phyloP scores from a whole-genome alignment of 768 basidiomycete genomes.

The Mycena amicta region DNA sequence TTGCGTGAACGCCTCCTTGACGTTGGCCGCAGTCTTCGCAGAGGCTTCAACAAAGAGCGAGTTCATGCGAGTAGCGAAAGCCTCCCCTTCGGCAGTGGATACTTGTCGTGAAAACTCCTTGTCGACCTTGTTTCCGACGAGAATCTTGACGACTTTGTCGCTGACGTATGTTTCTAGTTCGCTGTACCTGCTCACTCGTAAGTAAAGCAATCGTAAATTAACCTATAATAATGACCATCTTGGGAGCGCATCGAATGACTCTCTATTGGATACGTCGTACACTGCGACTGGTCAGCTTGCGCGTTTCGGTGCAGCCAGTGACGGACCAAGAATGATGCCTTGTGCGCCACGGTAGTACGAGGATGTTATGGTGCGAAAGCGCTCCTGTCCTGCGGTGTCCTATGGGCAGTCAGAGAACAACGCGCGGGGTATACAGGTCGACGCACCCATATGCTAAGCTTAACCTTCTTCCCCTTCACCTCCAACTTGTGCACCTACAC shows the following conservation, averaged over 20 bases:
- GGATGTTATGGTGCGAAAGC: constrained; percentile 93
- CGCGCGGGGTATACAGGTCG: neutral
- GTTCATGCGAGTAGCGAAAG: constrained; percentile 80
- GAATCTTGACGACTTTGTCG: constrained; percentile 84
- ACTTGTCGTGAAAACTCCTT: constrained; percentile 94
- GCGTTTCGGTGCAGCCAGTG: constrained; percentile 27
- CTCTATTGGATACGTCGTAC: constrained; percentile 91
- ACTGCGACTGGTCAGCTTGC: constrained; percentile 48
- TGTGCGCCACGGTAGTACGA: constrained; percentile 93
- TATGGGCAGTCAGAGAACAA: constrained; percentile 29
- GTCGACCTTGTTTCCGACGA: constrained; percentile 95
- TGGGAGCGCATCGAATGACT: constrained; percentile 93
- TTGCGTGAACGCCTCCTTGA: constrained; percentile 70
- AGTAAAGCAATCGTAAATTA: no score
- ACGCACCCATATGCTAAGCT: constrained; percentile 95
- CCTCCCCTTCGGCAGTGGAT: constrained; percentile 70
- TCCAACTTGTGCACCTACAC: constrained; percentile 86
- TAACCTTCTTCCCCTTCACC: constrained; percentile 79
- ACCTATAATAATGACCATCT: no score
- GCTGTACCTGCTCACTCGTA: no score
- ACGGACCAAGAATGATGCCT: constrained; percentile 73
- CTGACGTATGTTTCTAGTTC: constrained; percentile 95
- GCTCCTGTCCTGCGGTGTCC: constrained; percentile 97
- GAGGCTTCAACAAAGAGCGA: constrained; percentile 90
- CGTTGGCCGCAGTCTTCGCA: constrained; percentile 88